These are phyloP conservation scores for Prunella vulgaris DNA, from an alignment of 257 asterid species.

Conservation along the genomic window DNA sequence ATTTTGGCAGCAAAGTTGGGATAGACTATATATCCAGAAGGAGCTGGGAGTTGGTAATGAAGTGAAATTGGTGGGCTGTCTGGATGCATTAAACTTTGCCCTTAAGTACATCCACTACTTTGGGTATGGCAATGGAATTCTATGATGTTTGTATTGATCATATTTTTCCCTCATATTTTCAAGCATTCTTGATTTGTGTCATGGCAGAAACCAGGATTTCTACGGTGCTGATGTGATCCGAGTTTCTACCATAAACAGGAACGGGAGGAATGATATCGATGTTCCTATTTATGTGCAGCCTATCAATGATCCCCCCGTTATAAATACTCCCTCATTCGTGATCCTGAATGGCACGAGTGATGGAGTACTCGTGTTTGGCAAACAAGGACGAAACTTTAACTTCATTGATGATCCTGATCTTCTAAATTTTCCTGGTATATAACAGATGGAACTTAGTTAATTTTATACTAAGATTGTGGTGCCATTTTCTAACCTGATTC, in stretches of 20 bases:
- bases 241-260: constrained; percentile 59
- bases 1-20: constrained; percentile 60
- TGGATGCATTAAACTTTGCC: constrained; percentile 64
- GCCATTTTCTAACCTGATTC: neutral
- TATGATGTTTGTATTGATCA: neutral
- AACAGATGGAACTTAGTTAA: too few relatives aligned
- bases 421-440: constrained; percentile 67
- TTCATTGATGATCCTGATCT: constrained; percentile 78
- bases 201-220: constrained; percentile 62
- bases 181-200: constrained; percentile 3
- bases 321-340: constrained; percentile 63
- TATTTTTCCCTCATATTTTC: neutral
- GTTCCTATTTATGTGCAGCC: constrained; percentile 79
- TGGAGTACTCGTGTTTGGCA: constrained; percentile 50
- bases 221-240: constrained; percentile 57
- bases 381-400: constrained; percentile 29
- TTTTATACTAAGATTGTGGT: neutral
- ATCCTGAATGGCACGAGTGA: constrained; percentile 47
- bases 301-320: constrained; percentile 76
- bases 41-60: constrained; percentile 29
- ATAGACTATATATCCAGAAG: constrained; percentile 32
- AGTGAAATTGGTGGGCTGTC: constrained; percentile 51
- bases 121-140: constrained; percentile 40
- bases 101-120: constrained; percentile 69
- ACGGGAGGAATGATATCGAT: constrained; percentile 58